Conservation (phyloP, 176 grass and related monocot genomes). For the Luzula sylvatica region DNA sequence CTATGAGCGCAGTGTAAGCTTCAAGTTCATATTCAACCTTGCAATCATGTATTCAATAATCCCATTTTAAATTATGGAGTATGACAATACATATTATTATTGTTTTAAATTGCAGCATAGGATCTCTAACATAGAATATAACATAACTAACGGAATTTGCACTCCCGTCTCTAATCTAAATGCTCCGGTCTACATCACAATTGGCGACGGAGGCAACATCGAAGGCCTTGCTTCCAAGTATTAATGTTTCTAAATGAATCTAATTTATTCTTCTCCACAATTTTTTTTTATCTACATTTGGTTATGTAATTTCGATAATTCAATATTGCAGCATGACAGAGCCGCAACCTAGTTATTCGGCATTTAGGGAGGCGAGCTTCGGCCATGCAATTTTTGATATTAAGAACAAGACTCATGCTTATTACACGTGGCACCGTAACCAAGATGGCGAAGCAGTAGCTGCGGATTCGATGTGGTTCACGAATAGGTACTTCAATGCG, state of each 20-base stretch:
- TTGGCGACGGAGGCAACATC: slow-evolving; percentile 55
- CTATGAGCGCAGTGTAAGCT: slow-evolving; percentile 46
- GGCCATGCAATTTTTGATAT: slow-evolving; percentile 54
- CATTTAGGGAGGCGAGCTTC: slow-evolving; percentile 59
- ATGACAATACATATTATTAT: neutral
- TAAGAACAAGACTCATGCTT: slow-evolving; percentile 53
- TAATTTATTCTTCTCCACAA: neutral
- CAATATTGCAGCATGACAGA: slow-evolving; percentile 24
- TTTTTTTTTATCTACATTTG: neutral
- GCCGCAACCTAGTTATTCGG: slow-evolving; percentile 50
- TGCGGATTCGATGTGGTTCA: slow-evolving; percentile 48
- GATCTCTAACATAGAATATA: slow-evolving; percentile 39
- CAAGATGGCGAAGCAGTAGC: slow-evolving; percentile 42
- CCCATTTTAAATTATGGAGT: neutral
- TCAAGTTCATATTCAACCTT: neutral
- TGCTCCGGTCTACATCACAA: slow-evolving; percentile 49
- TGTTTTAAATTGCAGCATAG: slow-evolving; percentile 28
- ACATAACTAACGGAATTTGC: slow-evolving; percentile 33
- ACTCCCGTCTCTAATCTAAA: slow-evolving; percentile 28
- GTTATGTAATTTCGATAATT: slow-evolving; percentile 3
- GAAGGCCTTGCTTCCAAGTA: slow-evolving; percentile 47
- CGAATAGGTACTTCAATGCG: slow-evolving; percentile 41
- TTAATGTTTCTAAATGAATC: neutral
- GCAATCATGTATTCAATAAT: neutral
- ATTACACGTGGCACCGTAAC: slow-evolving; percentile 61